Evolutionary conservation across 306 rosid genomes (phyloP).

Genomic region (Arachis stenosperma): DNA sequence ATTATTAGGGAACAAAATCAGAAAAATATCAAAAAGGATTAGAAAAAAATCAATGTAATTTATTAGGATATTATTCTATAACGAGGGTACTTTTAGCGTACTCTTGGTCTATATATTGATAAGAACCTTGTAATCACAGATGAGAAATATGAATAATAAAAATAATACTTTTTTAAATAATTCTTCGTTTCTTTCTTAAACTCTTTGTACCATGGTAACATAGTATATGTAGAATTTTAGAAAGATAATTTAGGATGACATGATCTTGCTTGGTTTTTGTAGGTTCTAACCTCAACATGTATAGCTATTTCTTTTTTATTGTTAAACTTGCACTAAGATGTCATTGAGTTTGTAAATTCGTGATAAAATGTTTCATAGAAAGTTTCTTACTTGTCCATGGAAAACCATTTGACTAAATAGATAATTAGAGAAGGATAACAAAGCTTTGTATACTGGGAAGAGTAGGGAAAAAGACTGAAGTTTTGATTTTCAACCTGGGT

Average conservation of each 20-base stretch:
- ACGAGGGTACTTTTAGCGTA: too few species aligned
- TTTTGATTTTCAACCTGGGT: constrained; percentile 24
- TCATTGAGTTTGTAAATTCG: constrained; percentile 16
- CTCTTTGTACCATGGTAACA: too few species aligned
- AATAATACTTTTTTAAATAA: too few species aligned
- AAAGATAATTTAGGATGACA: constrained; percentile 19
- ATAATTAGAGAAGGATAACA: constrained; percentile 20
- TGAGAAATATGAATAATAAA: too few species aligned
- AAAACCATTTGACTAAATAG: constrained; percentile 11
- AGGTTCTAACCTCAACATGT: neutral
- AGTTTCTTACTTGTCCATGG: constrained; percentile 15
- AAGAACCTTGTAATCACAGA: too few species aligned
- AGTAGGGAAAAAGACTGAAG: constrained; percentile 2
- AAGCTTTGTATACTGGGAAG: constrained; percentile 19
- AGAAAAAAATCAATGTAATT: too few species aligned
- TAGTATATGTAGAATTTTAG: constrained; percentile 17
- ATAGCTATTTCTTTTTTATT: constrained; percentile 10
- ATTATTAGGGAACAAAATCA: too few species aligned
- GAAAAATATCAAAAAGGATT: too few species aligned
- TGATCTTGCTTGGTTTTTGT: constrained; percentile 10
- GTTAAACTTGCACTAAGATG: constrained; percentile 15
- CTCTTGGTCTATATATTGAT: too few species aligned
- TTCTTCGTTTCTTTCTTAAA: too few species aligned
- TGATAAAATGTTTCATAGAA: neutral
- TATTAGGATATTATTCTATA: too few species aligned